A percentile compares a stretch with the other conserved stretches of the same genome.
Conservation (phyloP, 2,329 filamentous ascomycete genomes). For the Xylaria digitata region DNA sequence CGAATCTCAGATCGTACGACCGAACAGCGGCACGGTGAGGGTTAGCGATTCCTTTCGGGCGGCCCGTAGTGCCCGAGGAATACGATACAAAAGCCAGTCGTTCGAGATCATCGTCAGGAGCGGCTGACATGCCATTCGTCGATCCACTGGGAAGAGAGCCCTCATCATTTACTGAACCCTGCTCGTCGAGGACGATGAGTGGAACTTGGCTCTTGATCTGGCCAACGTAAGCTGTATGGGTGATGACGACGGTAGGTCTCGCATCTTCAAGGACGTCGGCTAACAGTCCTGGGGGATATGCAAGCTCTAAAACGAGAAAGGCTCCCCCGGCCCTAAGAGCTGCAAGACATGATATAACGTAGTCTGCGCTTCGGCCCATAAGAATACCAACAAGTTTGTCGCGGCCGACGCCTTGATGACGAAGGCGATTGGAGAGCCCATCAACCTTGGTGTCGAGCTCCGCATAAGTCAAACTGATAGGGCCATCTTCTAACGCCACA, state of each 20-base stretch:
- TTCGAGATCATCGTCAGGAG: constrained; percentile 77
- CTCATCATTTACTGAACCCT: constrained; percentile 48
- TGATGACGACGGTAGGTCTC: constrained; percentile 76
- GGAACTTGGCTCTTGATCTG: constrained; percentile 73
- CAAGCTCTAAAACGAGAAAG: constrained; percentile 82
- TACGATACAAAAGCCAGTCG: constrained; percentile 84
- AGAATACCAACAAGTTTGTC: constrained; percentile 81
- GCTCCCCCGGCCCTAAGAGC: constrained; percentile 82
- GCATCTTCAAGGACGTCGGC: constrained; percentile 83
- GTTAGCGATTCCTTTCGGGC: constrained; percentile 84
- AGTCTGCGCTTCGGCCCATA: constrained; percentile 79
- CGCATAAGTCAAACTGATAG: constrained; percentile 74
- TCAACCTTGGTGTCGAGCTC: constrained; percentile 76
- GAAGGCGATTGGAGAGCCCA: constrained; percentile 72
- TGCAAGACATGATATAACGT: constrained; percentile 82
- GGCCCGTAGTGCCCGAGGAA: constrained; percentile 79
- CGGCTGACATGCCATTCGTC: constrained; percentile 58
- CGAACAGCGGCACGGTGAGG: constrained; percentile 78
- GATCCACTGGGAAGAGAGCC: constrained; percentile 48
- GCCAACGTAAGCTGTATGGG: constrained; percentile 70
- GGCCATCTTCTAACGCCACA: constrained; percentile 78
- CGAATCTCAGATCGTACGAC: constrained; percentile 79
- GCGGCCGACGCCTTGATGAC: constrained; percentile 74
- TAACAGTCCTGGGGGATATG: constrained; percentile 78
- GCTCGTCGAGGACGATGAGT: constrained; percentile 72